Conservation (phyloP, 108 stramenopile genomes). For the Conticribra guillardii region DNA sequence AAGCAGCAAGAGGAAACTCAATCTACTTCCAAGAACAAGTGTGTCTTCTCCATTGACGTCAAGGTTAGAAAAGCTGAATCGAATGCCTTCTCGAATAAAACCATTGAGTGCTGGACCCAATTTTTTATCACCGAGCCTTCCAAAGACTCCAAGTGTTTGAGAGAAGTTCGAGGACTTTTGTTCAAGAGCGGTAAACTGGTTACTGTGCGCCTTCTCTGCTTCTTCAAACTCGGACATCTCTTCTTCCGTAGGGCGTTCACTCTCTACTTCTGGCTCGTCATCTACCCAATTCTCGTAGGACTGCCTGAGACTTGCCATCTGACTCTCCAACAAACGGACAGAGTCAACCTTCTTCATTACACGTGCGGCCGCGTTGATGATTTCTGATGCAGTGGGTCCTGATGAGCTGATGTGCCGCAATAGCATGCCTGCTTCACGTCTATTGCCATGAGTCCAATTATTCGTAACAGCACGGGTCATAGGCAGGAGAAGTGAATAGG, state of each 20-base stretch:
- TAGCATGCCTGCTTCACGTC: slow-evolving; percentile 81
- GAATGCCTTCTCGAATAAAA: slow-evolving; percentile 78
- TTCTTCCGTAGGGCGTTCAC: slow-evolving; percentile 70
- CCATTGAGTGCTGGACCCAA: slow-evolving; percentile 69
- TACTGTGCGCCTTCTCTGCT: slow-evolving; percentile 58
- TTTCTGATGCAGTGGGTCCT: slow-evolving; percentile 51
- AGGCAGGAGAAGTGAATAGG: slow-evolving; percentile 60
- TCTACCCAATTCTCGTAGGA: slow-evolving; percentile 80
- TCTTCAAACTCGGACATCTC: slow-evolving; percentile 70
- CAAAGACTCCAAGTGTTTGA: slow-evolving; percentile 72
- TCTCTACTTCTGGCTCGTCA: slow-evolving; percentile 70
- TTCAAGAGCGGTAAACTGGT: slow-evolving; percentile 54
- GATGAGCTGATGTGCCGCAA: slow-evolving; percentile 66
- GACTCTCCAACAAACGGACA: slow-evolving; percentile 85
- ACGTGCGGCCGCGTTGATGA: slow-evolving; percentile 50
- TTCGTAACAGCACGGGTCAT: slow-evolving; percentile 60
- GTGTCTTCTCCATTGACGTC: slow-evolving; percentile 64
- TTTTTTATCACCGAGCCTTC: slow-evolving; percentile 54
- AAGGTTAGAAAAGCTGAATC: slow-evolving; percentile 78
- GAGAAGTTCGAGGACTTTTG: slow-evolving; percentile 70
- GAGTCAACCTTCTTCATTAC: slow-evolving; percentile 73
- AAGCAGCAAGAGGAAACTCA: slow-evolving; percentile 75
- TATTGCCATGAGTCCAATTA: slow-evolving; percentile 77
- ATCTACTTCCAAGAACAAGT: slow-evolving; percentile 70
- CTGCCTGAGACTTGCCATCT: slow-evolving; percentile 83